Evolutionary conservation across 1,139 yeast species (phyloP), one percentile per base, ranked within the genome.

Genomic region (Geotrichum carabidarum): DNA sequence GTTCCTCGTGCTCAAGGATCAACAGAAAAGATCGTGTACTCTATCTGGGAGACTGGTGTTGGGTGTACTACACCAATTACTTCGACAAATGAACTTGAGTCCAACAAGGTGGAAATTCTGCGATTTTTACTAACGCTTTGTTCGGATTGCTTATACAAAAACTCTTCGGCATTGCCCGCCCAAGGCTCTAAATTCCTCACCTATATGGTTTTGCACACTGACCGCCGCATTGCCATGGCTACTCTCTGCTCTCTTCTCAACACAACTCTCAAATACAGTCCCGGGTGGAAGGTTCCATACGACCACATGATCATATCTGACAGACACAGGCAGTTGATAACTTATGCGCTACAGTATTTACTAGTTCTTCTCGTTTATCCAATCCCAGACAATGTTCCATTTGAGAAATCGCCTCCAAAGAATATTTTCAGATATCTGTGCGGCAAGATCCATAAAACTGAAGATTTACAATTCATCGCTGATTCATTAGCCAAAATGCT

Each of bases 31-130:
- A 59, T 59, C 9, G 56, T 56, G 15, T 57, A 60, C 40, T 49
- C 61, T n/a, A 65, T 84, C 1, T 87, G 95, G 95, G 94, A 86
- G 62, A 81, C 87, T 0, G 96, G 96, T 1, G 76, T 88, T 43
- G 94, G 90, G 0, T 67, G 78, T 57, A 66, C 72, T 8, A 64
- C 73, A 0, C 80, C 85, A 0, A 73, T 77, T 52, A 73, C 80
- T 9, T 59, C 69, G 2, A 64, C 68, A 2, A 62, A 63, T 4
- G 74, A 77, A 8, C 64, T 81, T 44, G 94, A 87, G 59, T 70
- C 82, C 32, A 82, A 86, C 66, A 76, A 95, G 61, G 68, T 82
- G 4, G 95, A 87, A 61, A 72, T 87, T 1, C 63, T 93, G 44
- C 74, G 85, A 53, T 71, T 89, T 11, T 57, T 91, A 9, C 63